Evolutionary conservation across 2,329 filamentous ascomycete genomes (phyloP).

Genomic region (Colletotrichum theobromicola): DNA sequence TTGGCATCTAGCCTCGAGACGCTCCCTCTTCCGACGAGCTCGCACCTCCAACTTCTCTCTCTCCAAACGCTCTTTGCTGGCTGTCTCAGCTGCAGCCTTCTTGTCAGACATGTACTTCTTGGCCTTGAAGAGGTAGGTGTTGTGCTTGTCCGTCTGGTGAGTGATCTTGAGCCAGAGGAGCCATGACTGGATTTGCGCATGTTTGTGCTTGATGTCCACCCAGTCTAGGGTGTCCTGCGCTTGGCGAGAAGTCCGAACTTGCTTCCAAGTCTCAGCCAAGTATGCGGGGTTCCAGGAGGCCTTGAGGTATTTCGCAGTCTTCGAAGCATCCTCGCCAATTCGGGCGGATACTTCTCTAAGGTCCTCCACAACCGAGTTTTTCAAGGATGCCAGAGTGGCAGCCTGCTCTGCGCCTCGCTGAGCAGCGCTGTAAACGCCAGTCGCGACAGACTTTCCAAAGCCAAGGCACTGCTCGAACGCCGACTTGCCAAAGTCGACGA

Average conservation of each 20-base stretch:
- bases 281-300: slow-evolving; percentile 16
- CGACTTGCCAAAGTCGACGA: slow-evolving; percentile 62
- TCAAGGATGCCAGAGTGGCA: neutral
- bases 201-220: slow-evolving; percentile 50
- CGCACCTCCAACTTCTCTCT: slow-evolving; percentile 31
- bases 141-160: slow-evolving; percentile 51
- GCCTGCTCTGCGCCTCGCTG: slow-evolving; percentile 31
- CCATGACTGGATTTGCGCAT: slow-evolving; percentile 61
- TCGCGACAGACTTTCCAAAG: slow-evolving; percentile 46
- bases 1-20: slow-evolving; percentile 24
- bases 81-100: slow-evolving; percentile 28
- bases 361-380: neutral
- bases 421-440: slow-evolving; percentile 43
- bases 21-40: slow-evolving; percentile 30
- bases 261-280: slow-evolving; percentile 28
- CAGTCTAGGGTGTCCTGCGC: slow-evolving; percentile 41
- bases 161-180: slow-evolving; percentile 62
- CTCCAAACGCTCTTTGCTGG: slow-evolving; percentile 30
- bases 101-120: slow-evolving; percentile 32
- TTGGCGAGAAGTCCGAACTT: slow-evolving; percentile 35
- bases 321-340: neutral
- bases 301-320: slow-evolving; percentile 4
- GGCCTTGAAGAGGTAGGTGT: slow-evolving; percentile 50
- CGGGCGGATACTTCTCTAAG: slow-evolving; percentile 4
- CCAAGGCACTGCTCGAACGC: slow-evolving; percentile 50